Percentiles rank a stretch among this genome's conserved stretches.
Evolutionary conservation across 495 filamentous ascomycete species (phyloP).

Genomic region (Cairneyella variabilis): DNA sequence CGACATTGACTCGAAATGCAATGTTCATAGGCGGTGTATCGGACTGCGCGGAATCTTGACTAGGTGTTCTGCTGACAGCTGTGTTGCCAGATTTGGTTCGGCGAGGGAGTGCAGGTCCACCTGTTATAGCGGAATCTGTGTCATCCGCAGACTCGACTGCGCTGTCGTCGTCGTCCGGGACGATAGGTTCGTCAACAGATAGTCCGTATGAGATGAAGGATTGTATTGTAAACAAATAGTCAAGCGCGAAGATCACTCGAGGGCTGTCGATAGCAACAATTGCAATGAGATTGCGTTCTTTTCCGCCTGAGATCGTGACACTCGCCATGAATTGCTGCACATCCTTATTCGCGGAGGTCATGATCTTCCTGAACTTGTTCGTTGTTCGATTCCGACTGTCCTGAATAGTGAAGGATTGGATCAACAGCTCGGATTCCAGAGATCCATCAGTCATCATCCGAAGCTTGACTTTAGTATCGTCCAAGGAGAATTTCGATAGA

Average conservation of each 20-base stretch:
- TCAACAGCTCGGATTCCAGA: constrained; percentile 86
- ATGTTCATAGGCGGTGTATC: constrained; percentile 59
- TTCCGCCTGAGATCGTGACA: constrained; percentile 84
- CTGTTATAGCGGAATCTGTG: constrained; percentile 40
- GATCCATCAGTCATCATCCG: constrained; percentile 93
- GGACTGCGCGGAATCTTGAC: constrained; percentile 15
- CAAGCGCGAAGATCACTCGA: constrained; percentile 87
- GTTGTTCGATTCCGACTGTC: constrained; percentile 82
- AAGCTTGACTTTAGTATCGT: constrained; percentile 85
- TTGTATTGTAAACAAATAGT: constrained; percentile 89
- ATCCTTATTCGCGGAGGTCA: constrained; percentile 91
- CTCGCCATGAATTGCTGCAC: constrained; percentile 98
- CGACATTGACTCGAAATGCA: constrained; percentile 88
- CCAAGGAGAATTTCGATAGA: constrained; percentile 87
- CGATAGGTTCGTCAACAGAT: constrained; percentile 53
- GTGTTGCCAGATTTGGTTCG: constrained; percentile 3
- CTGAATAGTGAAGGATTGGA: constrained; percentile 90
- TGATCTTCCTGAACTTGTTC: constrained; percentile 96
- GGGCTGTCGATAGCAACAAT: constrained; percentile 96
- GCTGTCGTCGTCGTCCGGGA: constrained; percentile 50
- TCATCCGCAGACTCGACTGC: constrained; percentile 57
- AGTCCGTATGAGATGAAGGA: constrained; percentile 70
- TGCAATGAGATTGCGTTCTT: constrained; percentile 78
- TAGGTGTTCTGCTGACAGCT: constrained; percentile 3
- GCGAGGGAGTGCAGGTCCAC: not conserved